Evolutionary conservation across 2,329 filamentous ascomycete species (phyloP).

Genomic region (Aspergillus brasiliensis): DNA sequence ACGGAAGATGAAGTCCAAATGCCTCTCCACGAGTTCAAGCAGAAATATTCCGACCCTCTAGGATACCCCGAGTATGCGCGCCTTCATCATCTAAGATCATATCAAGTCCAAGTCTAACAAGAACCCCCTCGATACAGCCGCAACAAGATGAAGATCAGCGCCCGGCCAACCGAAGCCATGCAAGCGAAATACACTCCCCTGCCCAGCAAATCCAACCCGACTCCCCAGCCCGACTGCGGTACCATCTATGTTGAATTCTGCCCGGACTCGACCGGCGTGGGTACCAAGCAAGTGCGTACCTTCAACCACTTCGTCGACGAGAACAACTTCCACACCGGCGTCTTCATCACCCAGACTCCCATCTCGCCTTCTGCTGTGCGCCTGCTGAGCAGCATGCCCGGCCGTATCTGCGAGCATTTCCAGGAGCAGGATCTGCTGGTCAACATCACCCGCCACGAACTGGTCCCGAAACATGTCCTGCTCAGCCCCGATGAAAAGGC

Average conservation of each 20-base stretch:
- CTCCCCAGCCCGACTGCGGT: slow-evolving; percentile 74
- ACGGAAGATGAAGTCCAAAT: slow-evolving; percentile 87
- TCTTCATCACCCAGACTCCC: slow-evolving; percentile 81
- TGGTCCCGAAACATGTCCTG: slow-evolving; percentile 90
- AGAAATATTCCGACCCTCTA: slow-evolving; percentile 69
- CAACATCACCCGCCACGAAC: slow-evolving; percentile 97
- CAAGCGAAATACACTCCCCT: slow-evolving; percentile 78
- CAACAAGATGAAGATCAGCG: slow-evolving; percentile 81
- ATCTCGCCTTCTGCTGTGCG: slow-evolving; percentile 87
- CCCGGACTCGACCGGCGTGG: slow-evolving; percentile 69
- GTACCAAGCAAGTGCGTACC: slow-evolving; percentile 86
- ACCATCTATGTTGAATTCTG: slow-evolving; percentile 94
- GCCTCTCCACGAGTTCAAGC: slow-evolving; percentile 76
- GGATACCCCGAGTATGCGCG: slow-evolving; percentile 72
- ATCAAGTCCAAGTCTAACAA: slow-evolving; percentile 12
- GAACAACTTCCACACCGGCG: slow-evolving; percentile 83
- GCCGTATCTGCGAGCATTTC: slow-evolving; percentile 88
- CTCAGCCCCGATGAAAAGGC: slow-evolving; percentile 88
- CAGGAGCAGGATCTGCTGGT: slow-evolving; percentile 93
- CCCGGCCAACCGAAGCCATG: slow-evolving; percentile 81
- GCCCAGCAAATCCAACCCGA: slow-evolving; percentile 67
- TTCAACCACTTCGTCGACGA: slow-evolving; percentile 82
- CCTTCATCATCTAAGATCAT: slow-evolving; percentile 1
- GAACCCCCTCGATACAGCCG: slow-evolving; percentile 59
- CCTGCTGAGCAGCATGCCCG: slow-evolving; percentile 75